A percentile compares a stretch with the other conserved stretches of the same genome.
Evolutionary conservation across 441 rosid species (phyloP).

Genomic region (Erodium chrysanthum): DNA sequence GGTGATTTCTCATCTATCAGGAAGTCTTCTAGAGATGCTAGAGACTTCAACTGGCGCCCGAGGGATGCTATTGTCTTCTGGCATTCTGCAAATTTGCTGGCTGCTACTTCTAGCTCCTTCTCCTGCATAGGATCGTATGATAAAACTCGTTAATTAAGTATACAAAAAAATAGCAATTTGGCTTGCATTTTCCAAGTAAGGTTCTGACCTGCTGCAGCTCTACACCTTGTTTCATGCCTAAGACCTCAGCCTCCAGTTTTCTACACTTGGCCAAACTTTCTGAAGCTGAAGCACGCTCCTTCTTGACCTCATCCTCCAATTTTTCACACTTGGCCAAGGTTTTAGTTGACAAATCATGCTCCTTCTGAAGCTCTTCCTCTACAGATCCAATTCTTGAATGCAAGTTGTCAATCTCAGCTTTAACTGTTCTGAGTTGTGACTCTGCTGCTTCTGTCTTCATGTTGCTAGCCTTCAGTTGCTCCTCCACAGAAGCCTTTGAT

Average conservation of each 20-base stretch:
- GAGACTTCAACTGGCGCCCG: constrained; percentile 49
- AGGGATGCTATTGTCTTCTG: constrained; percentile 76
- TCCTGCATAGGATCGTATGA: constrained; percentile 30
- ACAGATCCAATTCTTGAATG: constrained; percentile 35
- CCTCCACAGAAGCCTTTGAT: constrained; percentile 44
- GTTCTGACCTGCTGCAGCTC: constrained; percentile 17
- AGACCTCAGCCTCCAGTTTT: constrained; percentile 49
- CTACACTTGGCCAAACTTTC: constrained; percentile 21
- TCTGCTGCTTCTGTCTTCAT: constrained; percentile 38
- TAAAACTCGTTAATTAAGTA: no score
- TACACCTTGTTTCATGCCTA: constrained; percentile 34
- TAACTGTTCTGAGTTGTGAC: constrained; percentile 41
- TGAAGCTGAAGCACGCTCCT: constrained; percentile 21
- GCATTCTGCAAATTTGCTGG: constrained; percentile 66
- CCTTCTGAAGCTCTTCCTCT: constrained; percentile 40
- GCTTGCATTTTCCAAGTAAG: no score
- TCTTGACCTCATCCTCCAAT: constrained; percentile 49
- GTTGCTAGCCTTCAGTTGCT: constrained; percentile 36
- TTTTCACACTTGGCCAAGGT: constrained; percentile 31
- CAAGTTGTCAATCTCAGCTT: constrained; percentile 46
- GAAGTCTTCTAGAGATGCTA: constrained; percentile 52
- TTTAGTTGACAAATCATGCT: constrained; percentile 34
- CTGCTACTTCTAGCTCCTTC: constrained; percentile 57
- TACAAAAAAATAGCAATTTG: no score
- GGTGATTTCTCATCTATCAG: constrained; percentile 29